Conservation (phyloP, 2,329 filamentous ascomycete genomes). For the Colletotrichum zoysiae region DNA sequence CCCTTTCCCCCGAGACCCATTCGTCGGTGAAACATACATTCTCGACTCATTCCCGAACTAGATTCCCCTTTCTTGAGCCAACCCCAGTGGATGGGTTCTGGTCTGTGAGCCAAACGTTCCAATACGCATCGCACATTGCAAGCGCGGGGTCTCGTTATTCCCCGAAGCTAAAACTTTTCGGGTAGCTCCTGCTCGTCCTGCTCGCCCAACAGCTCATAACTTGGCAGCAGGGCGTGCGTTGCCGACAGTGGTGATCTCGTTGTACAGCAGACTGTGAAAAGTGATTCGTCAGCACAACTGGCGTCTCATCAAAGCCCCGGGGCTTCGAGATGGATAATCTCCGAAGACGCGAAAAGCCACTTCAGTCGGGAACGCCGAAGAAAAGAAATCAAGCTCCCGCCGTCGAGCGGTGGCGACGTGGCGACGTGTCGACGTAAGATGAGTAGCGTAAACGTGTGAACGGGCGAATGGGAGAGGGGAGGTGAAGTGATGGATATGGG, state of each 20-base stretch:
- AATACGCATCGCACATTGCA: not conserved
- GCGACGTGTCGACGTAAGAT: not conserved
- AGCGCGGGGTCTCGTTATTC: not conserved
- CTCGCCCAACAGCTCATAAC: constrained; percentile 58
- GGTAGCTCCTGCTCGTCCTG: not conserved
- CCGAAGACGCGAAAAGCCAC: constrained; percentile 34
- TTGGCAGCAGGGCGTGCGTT: constrained; percentile 72
- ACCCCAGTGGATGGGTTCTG: not conserved
- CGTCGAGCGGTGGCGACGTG: not conserved
- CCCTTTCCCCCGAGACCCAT: constrained; percentile 6
- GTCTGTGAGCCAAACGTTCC: not conserved
- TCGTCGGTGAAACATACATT: constrained; percentile 12
- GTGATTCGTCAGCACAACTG: constrained; percentile 39
- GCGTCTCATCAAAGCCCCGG: not conserved
- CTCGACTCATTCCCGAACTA: not conserved
- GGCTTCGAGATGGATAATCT: not conserved
- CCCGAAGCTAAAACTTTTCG: not conserved
- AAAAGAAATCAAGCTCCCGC: not conserved
- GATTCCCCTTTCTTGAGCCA: not conserved
- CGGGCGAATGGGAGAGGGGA: not conserved
- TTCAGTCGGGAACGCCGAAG: constrained; percentile 1
- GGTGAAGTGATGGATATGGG: not conserved
- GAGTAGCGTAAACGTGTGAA: not conserved
- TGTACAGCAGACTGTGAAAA: constrained; percentile 80
- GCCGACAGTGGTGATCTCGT: constrained; percentile 85